Percentiles rank a stretch among this genome's conserved stretches.
Conservation (phyloP, 2,329 filamentous ascomycete genomes). For the Penicillium sp. region DNA sequence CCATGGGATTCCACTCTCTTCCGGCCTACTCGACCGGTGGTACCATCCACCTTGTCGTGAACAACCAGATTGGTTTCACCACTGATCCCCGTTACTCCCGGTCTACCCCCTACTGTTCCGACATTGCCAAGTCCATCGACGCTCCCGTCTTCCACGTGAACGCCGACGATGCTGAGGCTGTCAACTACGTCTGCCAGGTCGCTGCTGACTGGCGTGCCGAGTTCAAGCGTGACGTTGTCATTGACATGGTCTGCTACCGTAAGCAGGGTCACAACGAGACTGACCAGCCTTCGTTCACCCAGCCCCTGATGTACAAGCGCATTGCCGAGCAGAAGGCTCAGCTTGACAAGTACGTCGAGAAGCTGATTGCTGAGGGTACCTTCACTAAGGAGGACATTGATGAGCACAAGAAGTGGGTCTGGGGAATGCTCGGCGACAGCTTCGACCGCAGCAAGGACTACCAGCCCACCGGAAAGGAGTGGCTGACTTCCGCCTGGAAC, state of each 20-base stretch:
- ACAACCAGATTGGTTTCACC: slow-evolving; percentile 99
- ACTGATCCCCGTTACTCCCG: slow-evolving; percentile 95
- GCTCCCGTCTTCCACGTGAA: slow-evolving; percentile 99
- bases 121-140: slow-evolving; percentile 97
- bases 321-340: slow-evolving; percentile 76
- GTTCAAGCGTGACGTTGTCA: slow-evolving; percentile 96
- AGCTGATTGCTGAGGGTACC: slow-evolving; percentile 81
- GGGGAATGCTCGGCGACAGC: slow-evolving; percentile 97
- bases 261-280: slow-evolving; percentile 99
- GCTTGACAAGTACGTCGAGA: slow-evolving; percentile 82
- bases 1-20: slow-evolving; percentile 90
- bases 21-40: slow-evolving; percentile 95
- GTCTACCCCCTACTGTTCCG: slow-evolving; percentile 96
- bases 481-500: slow-evolving; percentile 98
- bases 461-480: slow-evolving; percentile 90
- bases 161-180: slow-evolving; percentile 92
- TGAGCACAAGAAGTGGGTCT: slow-evolving; percentile 99
- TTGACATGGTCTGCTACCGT: slow-evolving; percentile 97
- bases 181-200: slow-evolving; percentile 96
- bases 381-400: slow-evolving; percentile 97
- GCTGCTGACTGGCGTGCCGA: slow-evolving; percentile 96
- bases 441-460: slow-evolving; percentile 97
- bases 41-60: slow-evolving; percentile 92
- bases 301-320: slow-evolving; percentile 98
- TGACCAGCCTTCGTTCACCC: slow-evolving; percentile 98